These are phyloP conservation scores for Geotrichum ghanense DNA, from an alignment of 805 yeast genomes.

Conservation along the genomic window DNA sequence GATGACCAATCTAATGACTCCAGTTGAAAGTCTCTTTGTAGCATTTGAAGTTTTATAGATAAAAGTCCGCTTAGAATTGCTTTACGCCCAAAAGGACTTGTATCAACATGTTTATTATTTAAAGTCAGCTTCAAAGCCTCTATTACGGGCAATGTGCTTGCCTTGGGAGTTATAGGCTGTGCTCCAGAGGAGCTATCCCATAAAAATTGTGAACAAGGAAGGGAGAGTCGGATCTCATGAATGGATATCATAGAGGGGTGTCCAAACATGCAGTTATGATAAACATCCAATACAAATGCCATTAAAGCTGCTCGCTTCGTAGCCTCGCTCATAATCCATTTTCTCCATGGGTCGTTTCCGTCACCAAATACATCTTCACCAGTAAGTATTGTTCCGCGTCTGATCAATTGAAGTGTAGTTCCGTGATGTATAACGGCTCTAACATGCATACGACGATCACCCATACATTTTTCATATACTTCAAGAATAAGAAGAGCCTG, in stretches of 20 bases:
- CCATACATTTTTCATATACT: constrained; percentile 64
- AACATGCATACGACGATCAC: constrained; percentile 62
- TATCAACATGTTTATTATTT: constrained; percentile 37
- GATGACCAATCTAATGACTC: constrained; percentile 34
- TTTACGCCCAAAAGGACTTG: constrained; percentile 52
- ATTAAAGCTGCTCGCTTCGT: constrained; percentile 67
- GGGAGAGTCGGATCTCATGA: constrained; percentile 48
- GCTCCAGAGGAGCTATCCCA: constrained; percentile 36
- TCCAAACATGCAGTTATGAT: constrained; percentile 69
- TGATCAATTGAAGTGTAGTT: constrained; percentile 63
- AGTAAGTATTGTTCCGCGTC: constrained; percentile 59
- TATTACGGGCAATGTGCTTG: constrained; percentile 34
- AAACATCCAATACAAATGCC: constrained; percentile 72
- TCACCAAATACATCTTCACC: constrained; percentile 15
- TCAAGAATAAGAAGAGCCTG: constrained; percentile 68
- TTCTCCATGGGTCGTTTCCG: constrained; percentile 35
- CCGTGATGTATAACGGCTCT: constrained; percentile 82
- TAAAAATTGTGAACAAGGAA: constrained; percentile 52
- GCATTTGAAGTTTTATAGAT: constrained; percentile 60
- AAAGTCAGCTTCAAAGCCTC: constrained; percentile 46
- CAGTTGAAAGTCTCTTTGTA: constrained; percentile 56
- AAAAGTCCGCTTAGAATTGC: constrained; percentile 56
- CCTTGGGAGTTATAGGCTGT: constrained; percentile 13
- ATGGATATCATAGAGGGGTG: constrained; percentile 50
- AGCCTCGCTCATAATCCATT: constrained; percentile 74